Base-by-base conservation (phyloP, 1,284 basidiomycete genomes). In the Volvariella volvacea region DNA sequence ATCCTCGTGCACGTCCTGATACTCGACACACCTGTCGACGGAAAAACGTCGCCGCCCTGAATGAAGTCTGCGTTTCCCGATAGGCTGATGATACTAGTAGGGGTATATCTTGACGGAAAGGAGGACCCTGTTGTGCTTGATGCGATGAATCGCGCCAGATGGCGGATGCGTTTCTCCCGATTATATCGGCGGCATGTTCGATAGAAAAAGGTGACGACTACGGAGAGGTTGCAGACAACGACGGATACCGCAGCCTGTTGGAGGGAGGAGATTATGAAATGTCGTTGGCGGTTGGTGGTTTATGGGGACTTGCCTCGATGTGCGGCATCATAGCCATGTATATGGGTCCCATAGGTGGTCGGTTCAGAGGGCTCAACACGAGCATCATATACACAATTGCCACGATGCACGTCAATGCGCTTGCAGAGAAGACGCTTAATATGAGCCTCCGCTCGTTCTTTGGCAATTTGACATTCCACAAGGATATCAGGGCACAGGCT, bases 381-480 rank as follows among this genome's bases (percentile, higher is more conserved):
- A 40, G 14, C 8, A 25, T 9, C n/a, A 20, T 4, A 15, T 40
- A 40, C 4, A 22, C 15, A 10, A 43, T 38, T 10, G 37, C 28
- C 10, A 30, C 17, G 2, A 43, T 3, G 12, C 45, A 17, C 22
- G 45, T 43, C 6, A 45, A 19, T 22, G 42, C 17, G 17, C 45
- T 46, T 19, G 39, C 31, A 2, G 48, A 46, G 40, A 49, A 46
- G 15, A 37, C 34, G 22, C 9, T 22, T 14, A 43, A 28, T 8
- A 49, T 30, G 10, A 49, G 16, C 12, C 45, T 39, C 16, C 45
- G 40, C 37, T 39, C 30, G 15, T 31, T 25, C 12, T 4, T 15
- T 9, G 48, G 44, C 9, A 49, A 17, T 33, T 43, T 39, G 22
- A 49, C 39, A 3, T 37, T 31, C 48, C 48, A 49, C 12, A 49